A percentile compares a stretch with the other conserved stretches of the same genome.
These are phyloP conservation scores for Rhizoctonia solani DNA, from an alignment of 1,284 basidiomycete species.

Conservation along the genomic window DNA sequence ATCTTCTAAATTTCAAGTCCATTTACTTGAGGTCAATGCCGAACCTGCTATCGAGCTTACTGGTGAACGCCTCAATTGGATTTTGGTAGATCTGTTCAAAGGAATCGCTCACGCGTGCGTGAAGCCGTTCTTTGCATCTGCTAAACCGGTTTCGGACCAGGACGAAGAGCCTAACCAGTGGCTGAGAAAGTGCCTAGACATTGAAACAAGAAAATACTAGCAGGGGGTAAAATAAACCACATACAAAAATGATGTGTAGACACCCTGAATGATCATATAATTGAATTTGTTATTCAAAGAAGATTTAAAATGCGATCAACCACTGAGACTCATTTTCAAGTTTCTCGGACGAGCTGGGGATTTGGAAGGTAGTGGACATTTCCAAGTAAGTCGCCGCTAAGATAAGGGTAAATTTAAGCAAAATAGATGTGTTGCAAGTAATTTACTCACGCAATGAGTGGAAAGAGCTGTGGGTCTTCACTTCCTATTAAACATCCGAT, in stretches of 20 bases:
- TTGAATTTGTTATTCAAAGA: neutral
- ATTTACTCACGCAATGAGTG: slow-evolving; percentile 8
- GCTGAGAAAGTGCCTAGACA: slow-evolving; percentile 57
- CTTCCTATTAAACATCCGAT: slow-evolving; percentile 16
- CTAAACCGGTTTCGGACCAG: slow-evolving; percentile 14
- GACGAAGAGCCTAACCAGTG: slow-evolving; percentile 38
- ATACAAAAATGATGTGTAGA: neutral
- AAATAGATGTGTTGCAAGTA: neutral
- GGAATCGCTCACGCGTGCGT: slow-evolving; percentile 72
- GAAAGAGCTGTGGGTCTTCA: slow-evolving; percentile 23
- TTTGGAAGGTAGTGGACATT: slow-evolving; percentile 22
- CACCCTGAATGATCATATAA: neutral
- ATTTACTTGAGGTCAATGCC: slow-evolving; percentile 89
- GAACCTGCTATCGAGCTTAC: slow-evolving; percentile 96
- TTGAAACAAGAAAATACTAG: slow-evolving; percentile 45
- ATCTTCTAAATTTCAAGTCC: slow-evolving; percentile 58
- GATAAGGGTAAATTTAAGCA: neutral
- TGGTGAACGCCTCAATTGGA: slow-evolving; percentile 78
- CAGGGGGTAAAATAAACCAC: neutral
- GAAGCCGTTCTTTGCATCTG: slow-evolving; percentile 60
- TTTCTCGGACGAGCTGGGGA: neutral
- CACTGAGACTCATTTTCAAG: neutral
- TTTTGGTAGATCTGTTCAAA: slow-evolving; percentile 79
- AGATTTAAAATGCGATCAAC: neutral
- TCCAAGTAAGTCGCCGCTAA: slow-evolving; percentile 4